phyloP scores from a whole-genome alignment of 2,329 filamentous ascomycete genomes.

The Trichoderma atrobrunneum region DNA sequence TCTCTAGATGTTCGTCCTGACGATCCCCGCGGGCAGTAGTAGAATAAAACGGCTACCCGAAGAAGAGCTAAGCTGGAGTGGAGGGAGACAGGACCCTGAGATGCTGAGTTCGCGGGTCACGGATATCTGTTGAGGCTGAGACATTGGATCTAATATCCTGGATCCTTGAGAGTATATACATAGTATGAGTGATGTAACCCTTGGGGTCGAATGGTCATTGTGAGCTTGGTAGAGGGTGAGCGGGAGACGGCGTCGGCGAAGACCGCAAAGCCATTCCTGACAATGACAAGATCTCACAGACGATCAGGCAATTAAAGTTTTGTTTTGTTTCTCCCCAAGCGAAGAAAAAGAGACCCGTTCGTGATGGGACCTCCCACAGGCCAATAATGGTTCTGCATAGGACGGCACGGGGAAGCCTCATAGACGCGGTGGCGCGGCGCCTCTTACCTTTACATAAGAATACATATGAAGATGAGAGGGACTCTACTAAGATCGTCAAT shows the following conservation, averaged over 20 bases:
- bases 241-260: not conserved
- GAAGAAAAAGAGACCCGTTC: not conserved
- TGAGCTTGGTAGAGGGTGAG: not conserved
- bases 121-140: not conserved
- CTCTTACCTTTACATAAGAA: not conserved
- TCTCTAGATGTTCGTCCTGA: not conserved
- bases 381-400: not conserved
- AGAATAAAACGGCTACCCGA: not conserved
- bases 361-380: not conserved
- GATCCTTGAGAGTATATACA: not conserved
- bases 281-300: not conserved
- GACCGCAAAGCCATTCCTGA: not conserved
- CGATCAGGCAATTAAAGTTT: not conserved
- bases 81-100: not conserved
- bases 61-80: not conserved
- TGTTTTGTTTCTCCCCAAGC: not conserved
- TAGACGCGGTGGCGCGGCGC: not conserved
- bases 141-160: not conserved
- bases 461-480: not conserved
- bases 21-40: not conserved
- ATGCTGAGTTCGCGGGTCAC: not conserved
- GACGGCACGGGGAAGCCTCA: not conserved
- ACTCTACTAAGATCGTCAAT: not conserved
- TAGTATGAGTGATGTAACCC: not conserved
- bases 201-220: not conserved